Conservation (phyloP, 2,329 filamentous ascomycete genomes). For the Daldinia eschscholtzii region DNA sequence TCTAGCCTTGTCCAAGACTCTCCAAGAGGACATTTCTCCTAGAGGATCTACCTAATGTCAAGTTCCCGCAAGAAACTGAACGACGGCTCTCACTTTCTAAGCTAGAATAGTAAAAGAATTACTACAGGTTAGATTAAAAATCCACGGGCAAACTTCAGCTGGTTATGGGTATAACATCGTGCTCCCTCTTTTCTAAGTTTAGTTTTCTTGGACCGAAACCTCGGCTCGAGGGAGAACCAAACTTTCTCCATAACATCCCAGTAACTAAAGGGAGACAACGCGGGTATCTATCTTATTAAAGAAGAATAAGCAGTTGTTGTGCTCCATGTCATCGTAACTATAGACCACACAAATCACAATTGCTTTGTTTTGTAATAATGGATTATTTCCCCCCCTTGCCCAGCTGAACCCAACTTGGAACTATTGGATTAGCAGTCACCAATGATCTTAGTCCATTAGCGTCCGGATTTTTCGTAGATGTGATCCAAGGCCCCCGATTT, state of each 20-base stretch:
- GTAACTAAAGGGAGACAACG: neutral
- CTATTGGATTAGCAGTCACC: conserved; percentile 39
- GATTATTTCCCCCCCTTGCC: conserved; percentile 31
- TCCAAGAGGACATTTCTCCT: neutral
- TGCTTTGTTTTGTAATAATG: conserved; percentile 23
- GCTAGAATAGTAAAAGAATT: neutral
- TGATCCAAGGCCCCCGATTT: conserved; percentile 21
- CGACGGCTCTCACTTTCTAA: neutral
- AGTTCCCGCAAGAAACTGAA: conserved; percentile 7
- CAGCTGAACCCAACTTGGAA: conserved; percentile 36
- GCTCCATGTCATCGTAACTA: conserved; percentile 10
- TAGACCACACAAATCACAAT: conserved; percentile 2
- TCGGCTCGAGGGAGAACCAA: conserved; percentile 23
- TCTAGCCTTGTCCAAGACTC: neutral
- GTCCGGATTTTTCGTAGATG: conserved; percentile 24
- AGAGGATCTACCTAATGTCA: conserved; percentile 11
- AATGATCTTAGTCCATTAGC: conserved; percentile 26
- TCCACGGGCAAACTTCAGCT: conserved; percentile 24
- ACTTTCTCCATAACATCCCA: conserved; percentile 14
- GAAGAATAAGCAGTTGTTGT: conserved; percentile 9
- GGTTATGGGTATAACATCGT: conserved; percentile 17
- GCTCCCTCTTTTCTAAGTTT: conserved; percentile 8
- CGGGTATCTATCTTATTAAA: neutral
- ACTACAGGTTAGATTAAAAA: neutral
- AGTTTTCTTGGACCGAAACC: conserved; percentile 4